Percentiles rank a stretch among this genome's conserved stretches.
These are phyloP conservation scores for Canna indica DNA, from an alignment of 176 grass and related monocot genomes.

Conservation along the genomic window DNA sequence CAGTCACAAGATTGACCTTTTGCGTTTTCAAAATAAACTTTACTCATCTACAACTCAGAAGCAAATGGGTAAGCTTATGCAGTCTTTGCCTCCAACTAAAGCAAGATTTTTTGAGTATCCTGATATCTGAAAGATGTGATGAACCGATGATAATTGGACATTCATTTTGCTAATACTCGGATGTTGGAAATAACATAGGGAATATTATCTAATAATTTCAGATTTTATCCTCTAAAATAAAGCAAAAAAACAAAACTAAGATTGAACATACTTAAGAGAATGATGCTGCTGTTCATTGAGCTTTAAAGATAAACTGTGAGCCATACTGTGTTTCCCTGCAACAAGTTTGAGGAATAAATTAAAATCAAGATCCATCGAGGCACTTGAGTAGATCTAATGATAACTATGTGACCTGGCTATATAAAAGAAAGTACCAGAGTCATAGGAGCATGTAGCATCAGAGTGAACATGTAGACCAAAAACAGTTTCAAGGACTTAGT, in stretches of 20 bases:
- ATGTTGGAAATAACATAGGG: background rate
- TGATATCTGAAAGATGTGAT: background rate
- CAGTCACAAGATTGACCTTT: background rate
- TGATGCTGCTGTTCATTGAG: background rate
- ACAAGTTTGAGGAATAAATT: background rate
- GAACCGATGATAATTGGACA: background rate
- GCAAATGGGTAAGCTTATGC: background rate
- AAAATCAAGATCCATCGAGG: background rate
- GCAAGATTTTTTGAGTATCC: background rate
- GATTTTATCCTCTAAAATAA: background rate
- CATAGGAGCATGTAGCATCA: background rate
- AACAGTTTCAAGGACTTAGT: background rate
- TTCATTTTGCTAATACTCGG: background rate
- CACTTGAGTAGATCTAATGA: background rate
- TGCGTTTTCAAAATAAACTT: background rate
- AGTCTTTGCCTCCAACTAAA: background rate
- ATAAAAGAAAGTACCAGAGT: background rate
- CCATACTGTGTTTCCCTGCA: background rate
- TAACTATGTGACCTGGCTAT: background rate
- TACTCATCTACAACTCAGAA: background rate
- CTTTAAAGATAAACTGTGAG: background rate
- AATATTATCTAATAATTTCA: background rate
- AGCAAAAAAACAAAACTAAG: background rate
- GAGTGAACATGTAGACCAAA: background rate
- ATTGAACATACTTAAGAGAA: background rate